phyloP scores from a whole-genome alignment of 23 red algal species.

The Gracilaria caudata region DNA sequence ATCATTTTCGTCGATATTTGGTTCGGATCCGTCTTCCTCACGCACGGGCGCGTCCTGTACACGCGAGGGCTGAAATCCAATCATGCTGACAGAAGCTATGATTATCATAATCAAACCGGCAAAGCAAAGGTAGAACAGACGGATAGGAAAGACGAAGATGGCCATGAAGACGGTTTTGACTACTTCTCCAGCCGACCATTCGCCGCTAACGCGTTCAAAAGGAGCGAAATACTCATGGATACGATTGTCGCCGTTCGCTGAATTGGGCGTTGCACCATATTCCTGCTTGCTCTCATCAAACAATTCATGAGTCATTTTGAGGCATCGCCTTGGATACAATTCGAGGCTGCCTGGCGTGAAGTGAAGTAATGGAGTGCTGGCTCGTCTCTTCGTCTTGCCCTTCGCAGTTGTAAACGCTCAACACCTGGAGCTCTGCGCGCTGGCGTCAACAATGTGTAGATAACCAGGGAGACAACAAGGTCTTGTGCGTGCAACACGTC shows the following conservation, averaged over 20 bases:
- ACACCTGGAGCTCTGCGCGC: neutral
- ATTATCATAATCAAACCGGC: conserved; percentile 22
- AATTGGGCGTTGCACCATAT: conserved; percentile 2
- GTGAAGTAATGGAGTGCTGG: neutral
- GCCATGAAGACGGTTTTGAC: conserved; percentile 53
- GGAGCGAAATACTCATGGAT: conserved; percentile 67
- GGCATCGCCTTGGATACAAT: neutral
- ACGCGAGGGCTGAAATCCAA: conserved; percentile 1
- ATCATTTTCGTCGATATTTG: neutral
- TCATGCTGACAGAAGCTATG: conserved; percentile 33
- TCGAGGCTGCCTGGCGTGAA: neutral
- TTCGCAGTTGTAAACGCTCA: neutral
- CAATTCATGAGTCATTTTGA: conserved; percentile 8
- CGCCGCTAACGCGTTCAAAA: conserved; percentile 46
- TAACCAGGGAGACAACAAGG: neutral
- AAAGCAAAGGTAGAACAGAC: conserved; percentile 50
- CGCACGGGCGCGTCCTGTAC: neutral
- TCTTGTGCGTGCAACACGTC: neutral
- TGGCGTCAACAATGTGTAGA: neutral
- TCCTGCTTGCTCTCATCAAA: neutral
- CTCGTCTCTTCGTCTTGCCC: neutral
- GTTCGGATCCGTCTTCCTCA: conserved; percentile 4
- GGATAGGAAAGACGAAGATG: conserved; percentile 64
- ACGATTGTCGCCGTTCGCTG: neutral
- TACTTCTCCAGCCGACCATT: conserved; percentile 54